phyloP scores from a whole-genome alignment of 129 eudicot genomes.

The Erigeron canadensis region DNA sequence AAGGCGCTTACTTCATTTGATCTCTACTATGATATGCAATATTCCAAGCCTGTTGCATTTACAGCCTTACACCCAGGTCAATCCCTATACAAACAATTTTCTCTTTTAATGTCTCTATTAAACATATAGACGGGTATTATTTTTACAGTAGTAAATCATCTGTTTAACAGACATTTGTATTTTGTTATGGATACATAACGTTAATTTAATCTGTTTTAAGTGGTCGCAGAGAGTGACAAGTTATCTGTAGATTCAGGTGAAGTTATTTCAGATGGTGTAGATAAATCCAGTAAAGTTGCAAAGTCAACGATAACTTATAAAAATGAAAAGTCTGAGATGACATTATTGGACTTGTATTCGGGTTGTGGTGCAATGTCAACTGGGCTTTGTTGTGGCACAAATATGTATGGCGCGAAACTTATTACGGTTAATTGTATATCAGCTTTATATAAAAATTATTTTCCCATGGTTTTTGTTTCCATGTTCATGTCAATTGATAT shows the following conservation, averaged over 20 bases:
- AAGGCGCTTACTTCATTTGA: constrained; percentile 29
- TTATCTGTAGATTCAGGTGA: constrained; percentile 36
- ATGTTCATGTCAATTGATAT: not conserved
- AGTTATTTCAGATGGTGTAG: constrained; percentile 20
- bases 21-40: constrained; percentile 51
- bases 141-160: not conserved
- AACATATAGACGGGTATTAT: not conserved
- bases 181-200: not conserved
- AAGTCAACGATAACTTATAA: not conserved
- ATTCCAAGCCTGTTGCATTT: constrained; percentile 47
- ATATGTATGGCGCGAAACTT: constrained; percentile 40
- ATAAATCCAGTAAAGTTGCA: not conserved
- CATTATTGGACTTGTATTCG: constrained; percentile 48
- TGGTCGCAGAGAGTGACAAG: constrained; percentile 18
- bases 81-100: not conserved
- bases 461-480: not conserved
- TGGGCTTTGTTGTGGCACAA: constrained; percentile 52
- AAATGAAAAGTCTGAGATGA: constrained; percentile 21
- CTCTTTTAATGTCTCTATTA: not conserved
- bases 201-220: not conserved
- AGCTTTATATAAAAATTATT: not conserved
- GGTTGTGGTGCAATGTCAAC: constrained; percentile 75
- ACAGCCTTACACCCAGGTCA: constrained; percentile 41
- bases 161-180: not conserved
- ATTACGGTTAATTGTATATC: constrained; percentile 35